A percentile compares a stretch with the other conserved stretches of the same genome.
These are phyloP conservation scores for Neocallimastix lanati DNA, from an alignment of 192 early-diverging fungal genomes.

Conservation along the genomic window DNA sequence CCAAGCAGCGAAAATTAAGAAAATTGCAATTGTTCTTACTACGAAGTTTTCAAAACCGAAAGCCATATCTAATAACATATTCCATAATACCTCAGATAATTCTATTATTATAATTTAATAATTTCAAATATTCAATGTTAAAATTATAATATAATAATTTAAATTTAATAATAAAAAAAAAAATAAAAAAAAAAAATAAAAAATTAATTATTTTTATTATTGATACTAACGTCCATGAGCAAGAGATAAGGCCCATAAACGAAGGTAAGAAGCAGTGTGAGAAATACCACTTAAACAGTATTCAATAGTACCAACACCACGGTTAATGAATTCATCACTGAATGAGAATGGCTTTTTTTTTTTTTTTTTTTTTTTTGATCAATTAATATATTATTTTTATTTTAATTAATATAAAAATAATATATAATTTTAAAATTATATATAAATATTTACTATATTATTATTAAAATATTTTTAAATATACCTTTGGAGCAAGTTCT, in stretches of 20 bases:
- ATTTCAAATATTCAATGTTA: no score
- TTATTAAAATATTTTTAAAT: no score
- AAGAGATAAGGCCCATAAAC: constrained; percentile 96
- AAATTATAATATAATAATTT: no score
- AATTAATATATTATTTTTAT: no score
- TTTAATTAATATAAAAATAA: no score
- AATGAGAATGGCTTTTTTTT: background rate
- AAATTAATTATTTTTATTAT: background rate
- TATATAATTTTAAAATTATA: no score
- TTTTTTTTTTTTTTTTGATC: no score
- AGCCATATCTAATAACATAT: constrained; percentile 58
- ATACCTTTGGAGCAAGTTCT: background rate
- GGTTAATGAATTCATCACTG: constrained; percentile 81
- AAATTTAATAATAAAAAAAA: no score
- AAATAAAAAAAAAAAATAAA: no score
- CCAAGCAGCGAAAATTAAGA: constrained; percentile 74
- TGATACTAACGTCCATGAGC: constrained; percentile 59
- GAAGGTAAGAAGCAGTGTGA: constrained; percentile 95
- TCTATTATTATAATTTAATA: no score
- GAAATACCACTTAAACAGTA: constrained; percentile 91
- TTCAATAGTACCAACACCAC: constrained; percentile 95
- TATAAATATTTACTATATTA: no score
- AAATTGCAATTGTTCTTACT: constrained; percentile 46
- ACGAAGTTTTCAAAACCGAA: constrained; percentile 13
- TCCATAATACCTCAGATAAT: constrained; percentile 90